phyloP scores from a whole-genome alignment of 2,329 filamentous ascomycete species.

The Cladosporium austrohemisphaericum region DNA sequence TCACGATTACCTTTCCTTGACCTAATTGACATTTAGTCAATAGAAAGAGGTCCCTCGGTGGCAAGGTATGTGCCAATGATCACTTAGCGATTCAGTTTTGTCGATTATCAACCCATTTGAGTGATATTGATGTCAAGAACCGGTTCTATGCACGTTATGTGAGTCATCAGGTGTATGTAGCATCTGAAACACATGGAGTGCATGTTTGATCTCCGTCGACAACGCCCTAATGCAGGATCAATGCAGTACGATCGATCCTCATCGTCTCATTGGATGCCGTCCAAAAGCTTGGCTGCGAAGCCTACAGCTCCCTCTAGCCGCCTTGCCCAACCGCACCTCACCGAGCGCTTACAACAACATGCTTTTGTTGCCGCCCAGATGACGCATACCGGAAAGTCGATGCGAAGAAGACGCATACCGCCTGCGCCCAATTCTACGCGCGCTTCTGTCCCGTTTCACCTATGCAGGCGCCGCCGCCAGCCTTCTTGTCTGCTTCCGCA shows the following conservation, averaged over 20 bases:
- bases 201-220: slow-evolving; percentile 6
- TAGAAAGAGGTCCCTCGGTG: too few relatives aligned
- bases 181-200: slow-evolving; percentile 5
- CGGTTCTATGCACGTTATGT: neutral
- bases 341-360: slow-evolving; percentile 11
- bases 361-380: neutral
- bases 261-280: slow-evolving; percentile 1
- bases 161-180: slow-evolving; percentile 13
- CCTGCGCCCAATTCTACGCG: neutral
- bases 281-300: slow-evolving; percentile 9
- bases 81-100: too few relatives aligned
- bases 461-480: slow-evolving; percentile 10
- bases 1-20: too few relatives aligned
- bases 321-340: slow-evolving; percentile 11
- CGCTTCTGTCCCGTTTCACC: slow-evolving; percentile 9
- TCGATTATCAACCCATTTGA: too few relatives aligned
- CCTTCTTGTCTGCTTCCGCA: neutral
- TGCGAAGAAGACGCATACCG: neutral
- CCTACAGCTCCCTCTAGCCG: slow-evolving; percentile 13
- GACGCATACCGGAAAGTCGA: neutral
- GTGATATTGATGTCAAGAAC: too few relatives aligned
- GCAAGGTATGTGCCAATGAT: too few relatives aligned
- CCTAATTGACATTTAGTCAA: too few relatives aligned
- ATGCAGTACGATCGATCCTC: neutral
- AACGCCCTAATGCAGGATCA: slow-evolving; percentile 7